These are phyloP conservation scores for Setaria viridis DNA, from an alignment of 202 grass and related monocot genomes.

Conservation along the genomic window DNA sequence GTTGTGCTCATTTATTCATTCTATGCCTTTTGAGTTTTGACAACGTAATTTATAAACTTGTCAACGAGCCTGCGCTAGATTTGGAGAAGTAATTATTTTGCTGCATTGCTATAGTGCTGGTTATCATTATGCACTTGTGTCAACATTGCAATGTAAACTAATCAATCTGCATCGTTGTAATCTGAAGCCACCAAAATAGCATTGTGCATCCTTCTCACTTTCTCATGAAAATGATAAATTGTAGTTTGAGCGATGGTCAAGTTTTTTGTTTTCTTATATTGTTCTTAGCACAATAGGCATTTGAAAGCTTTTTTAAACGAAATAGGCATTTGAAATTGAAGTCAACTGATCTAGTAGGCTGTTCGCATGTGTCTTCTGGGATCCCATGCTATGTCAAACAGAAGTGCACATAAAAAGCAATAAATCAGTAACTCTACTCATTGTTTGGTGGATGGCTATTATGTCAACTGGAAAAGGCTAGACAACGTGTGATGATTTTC, in stretches of 20 bases:
- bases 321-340: slow-evolving; percentile 2
- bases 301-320: neutral
- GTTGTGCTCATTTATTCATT: neutral
- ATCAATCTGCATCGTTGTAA: neutral
- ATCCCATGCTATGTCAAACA: neutral
- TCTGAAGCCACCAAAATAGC: neutral
- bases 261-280: slow-evolving; percentile 2
- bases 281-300: slow-evolving; percentile 19
- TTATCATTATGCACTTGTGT: neutral
- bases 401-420: slow-evolving; percentile 5
- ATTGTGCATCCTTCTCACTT: neutral
- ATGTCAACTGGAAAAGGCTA: neutral
- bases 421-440: neutral
- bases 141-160: neutral
- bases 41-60: neutral
- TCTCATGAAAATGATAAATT: neutral
- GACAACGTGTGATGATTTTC: neutral
- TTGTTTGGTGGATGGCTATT: neutral
- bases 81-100: neutral
- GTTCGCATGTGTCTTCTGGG: neutral
- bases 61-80: neutral
- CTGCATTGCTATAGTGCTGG: too few relatives aligned
- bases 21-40: neutral
- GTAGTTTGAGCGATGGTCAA: neutral
- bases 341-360: slow-evolving; percentile 25